Evolutionary conservation across 148 eudicot genomes (phyloP).

Genomic region (Selenicereus undatus): DNA sequence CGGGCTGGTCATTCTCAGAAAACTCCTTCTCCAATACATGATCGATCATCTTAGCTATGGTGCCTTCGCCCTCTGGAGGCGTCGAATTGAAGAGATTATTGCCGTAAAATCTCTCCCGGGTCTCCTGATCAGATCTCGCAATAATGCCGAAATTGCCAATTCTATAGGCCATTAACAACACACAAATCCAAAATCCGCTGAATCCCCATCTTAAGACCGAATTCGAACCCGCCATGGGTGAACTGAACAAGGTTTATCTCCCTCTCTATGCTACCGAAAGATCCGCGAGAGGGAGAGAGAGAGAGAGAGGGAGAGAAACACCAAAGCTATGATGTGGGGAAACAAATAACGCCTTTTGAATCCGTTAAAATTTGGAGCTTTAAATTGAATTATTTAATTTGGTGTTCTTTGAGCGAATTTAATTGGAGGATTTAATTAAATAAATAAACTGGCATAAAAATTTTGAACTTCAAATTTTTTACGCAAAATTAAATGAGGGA

Average conservation of each 20-base stretch:
- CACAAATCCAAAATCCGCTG: constrained; percentile 25
- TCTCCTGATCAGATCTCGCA: constrained; percentile 81
- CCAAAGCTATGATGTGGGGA: background rate
- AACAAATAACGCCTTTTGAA: background rate
- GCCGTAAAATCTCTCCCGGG: constrained; percentile 75
- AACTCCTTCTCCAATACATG: constrained; percentile 82
- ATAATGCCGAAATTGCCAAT: constrained; percentile 21
- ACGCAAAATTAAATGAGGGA: no score
- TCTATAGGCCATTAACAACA: constrained; percentile 24
- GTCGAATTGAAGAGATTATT: constrained; percentile 57
- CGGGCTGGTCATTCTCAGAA: constrained; percentile 83
- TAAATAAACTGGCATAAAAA: background rate
- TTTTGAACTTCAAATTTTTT: no score
- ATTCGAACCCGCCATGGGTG: constrained; percentile 29
- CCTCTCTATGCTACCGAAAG: background rate
- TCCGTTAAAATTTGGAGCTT: background rate
- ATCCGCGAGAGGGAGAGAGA: background rate
- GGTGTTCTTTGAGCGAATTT: no score
- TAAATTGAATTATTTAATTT: no score
- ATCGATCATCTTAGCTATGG: constrained; percentile 86
- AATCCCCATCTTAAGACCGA: constrained; percentile 15
- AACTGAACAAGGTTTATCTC: background rate
- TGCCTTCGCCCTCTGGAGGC: constrained; percentile 58
- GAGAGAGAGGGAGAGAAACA: background rate
- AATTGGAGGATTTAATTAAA: no score